Conservation (phyloP, 306 rosid genomes). For the Quercus cerris region DNA sequence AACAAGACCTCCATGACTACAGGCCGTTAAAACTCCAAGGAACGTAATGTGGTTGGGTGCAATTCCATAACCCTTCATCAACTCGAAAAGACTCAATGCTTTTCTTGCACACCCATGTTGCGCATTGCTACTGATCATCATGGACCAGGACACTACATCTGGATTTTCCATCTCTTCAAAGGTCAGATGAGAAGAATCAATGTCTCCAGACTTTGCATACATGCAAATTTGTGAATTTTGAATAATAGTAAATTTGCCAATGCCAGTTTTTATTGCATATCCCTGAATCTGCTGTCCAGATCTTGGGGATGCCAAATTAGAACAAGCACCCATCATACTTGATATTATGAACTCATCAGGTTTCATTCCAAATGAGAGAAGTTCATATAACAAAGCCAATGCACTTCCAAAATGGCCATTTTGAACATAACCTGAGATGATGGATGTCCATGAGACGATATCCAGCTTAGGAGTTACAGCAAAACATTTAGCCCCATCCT, state of each 20-base stretch:
- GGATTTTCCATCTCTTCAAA: conserved; percentile 44
- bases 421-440: conserved; percentile 47
- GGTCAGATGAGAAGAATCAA: conserved; percentile 35
- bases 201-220: conserved; percentile 64
- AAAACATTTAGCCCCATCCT: conserved; percentile 49
- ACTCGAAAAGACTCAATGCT: conserved; percentile 41
- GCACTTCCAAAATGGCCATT: conserved; percentile 45
- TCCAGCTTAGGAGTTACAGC: conserved; percentile 33
- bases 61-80: conserved; percentile 38
- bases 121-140: conserved; percentile 49
- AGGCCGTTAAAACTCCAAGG: conserved; percentile 56
- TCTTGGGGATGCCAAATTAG: conserved; percentile 42
- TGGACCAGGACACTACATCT: conserved; percentile 60
- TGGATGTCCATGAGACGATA: conserved; percentile 51
- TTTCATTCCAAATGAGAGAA: conserved; percentile 35
- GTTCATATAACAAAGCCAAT: conserved; percentile 34
- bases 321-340: conserved; percentile 44
- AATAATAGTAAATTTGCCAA: conserved; percentile 32
- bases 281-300: conserved; percentile 55
- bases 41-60: conserved; percentile 47
- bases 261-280: conserved; percentile 39
- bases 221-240: conserved; percentile 54
- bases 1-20: conserved; percentile 61
- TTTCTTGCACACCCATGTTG: conserved; percentile 54
- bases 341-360: conserved; percentile 49